Evolutionary conservation across 2,329 filamentous ascomycete species (phyloP), one percentile per base, ranked within the genome.

Genomic region (Parasarocladium wereldwijsianum): DNA sequence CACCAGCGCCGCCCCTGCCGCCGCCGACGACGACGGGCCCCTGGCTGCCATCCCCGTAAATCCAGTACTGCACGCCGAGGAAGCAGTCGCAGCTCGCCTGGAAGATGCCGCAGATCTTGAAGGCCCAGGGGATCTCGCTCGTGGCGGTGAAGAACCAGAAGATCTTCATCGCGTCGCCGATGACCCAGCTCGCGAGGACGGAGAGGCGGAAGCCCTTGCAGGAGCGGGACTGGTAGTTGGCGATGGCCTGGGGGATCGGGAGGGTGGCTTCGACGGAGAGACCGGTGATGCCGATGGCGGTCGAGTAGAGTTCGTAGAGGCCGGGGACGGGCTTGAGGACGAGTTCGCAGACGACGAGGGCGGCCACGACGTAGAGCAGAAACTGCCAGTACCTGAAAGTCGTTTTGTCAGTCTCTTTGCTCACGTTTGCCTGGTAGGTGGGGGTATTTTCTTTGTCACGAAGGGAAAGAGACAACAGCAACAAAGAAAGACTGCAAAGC

Each of bases 91-190:
- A 87, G 14, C 58, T 60, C 13, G 80, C 78, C 60, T 90, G 82
- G 53, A 90, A 85, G 32, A 84, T 62, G 39, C 79, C 83, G 46
- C 81, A 87, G 13, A 83, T 54, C 58, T 87, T 87, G 54, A 90
- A 92, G 2, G 78, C 72, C 65, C 67, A 66, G 0, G 82, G 81
- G 18, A 90, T 82, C 43, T 66, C 61, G 4, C 70, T 70, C 2
- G 64, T 69, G 1, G 76, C 69, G 2, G 75, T 80, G 36, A 86
- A 78, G 58, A 87, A 90, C 73, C 73, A 78, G 44, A 84, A 80
- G 66, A 87, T 79, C 64, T 92, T 92, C 75, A 90, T 84, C 7
- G 69, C 62, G 51, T 92, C 82, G 36, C 82, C 82, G 3, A 77
- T 56, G 31, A 92, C 58, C 82, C 82, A 92, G 49, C 76, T 84